Conservation (phyloP, 495 filamentous ascomycete genomes). For the Neurospora africana region DNA sequence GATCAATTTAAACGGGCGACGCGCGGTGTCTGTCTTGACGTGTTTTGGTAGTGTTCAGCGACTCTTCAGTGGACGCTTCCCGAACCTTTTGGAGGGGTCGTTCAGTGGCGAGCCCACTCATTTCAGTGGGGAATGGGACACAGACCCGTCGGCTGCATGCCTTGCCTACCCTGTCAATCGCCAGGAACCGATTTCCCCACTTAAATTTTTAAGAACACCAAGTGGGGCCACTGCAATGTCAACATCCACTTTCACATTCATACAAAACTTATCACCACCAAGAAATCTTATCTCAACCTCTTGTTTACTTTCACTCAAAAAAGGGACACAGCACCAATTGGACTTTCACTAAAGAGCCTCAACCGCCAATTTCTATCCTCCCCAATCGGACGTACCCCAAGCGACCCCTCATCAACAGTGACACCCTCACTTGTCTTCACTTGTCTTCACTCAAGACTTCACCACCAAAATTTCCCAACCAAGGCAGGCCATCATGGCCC, state of each 20-base stretch:
- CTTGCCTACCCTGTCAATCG: neutral
- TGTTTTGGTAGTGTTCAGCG: neutral
- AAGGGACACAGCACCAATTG: neutral
- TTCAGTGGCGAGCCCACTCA: neutral
- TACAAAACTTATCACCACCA: neutral
- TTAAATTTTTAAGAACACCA: neutral
- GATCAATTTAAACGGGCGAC: neutral
- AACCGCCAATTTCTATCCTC: accelerated
- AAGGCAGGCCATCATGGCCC: slow-evolving; percentile 19
- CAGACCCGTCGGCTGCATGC: neutral
- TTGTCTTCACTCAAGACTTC: neutral
- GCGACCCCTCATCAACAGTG: neutral
- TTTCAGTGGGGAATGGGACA: neutral
- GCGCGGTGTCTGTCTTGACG: neutral
- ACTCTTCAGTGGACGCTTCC: neutral
- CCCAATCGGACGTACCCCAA: neutral
- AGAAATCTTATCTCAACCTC: neutral
- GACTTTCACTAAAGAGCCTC: neutral
- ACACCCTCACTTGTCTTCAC: neutral
- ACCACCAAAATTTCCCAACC: neutral
- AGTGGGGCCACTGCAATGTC: neutral
- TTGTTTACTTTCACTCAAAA: neutral
- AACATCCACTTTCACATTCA: neutral
- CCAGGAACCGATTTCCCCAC: neutral
- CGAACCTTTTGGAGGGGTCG: neutral